These are phyloP conservation scores for Capronia coronata DNA, from an alignment of 2,329 filamentous ascomycete species.

Conservation along the genomic window DNA sequence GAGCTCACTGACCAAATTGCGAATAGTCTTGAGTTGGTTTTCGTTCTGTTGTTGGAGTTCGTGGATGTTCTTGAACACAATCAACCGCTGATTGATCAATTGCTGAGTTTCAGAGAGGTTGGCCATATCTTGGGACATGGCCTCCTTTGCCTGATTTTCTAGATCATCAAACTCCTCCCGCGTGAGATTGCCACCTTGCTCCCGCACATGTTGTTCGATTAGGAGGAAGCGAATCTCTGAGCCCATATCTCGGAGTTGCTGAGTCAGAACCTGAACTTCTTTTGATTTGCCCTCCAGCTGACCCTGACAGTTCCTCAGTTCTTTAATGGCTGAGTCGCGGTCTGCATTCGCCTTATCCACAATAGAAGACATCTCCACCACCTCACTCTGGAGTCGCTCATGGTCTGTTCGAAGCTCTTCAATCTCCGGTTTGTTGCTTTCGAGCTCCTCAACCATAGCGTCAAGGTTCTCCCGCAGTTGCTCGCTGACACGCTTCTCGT, in stretches of 20 bases:
- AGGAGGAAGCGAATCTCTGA: constrained; percentile 85
- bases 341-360: constrained; percentile 76
- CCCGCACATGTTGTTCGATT: constrained; percentile 74
- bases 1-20: constrained; percentile 79
- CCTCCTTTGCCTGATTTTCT: constrained; percentile 43
- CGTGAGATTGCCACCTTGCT: constrained; percentile 73
- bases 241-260: constrained; percentile 82
- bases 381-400: constrained; percentile 69
- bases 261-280: constrained; percentile 72
- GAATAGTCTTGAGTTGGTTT: constrained; percentile 72
- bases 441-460: constrained; percentile 75
- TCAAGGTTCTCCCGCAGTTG: constrained; percentile 72
- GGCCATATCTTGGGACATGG: constrained; percentile 65
- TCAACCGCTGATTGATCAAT: constrained; percentile 83
- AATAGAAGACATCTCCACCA: constrained; percentile 75
- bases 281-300: constrained; percentile 55
- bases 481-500: constrained; percentile 66
- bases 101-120: constrained; percentile 78
- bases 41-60: constrained; percentile 85
- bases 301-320: constrained; percentile 70
- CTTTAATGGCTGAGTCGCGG: constrained; percentile 70
- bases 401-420: constrained; percentile 78
- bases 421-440: constrained; percentile 79
- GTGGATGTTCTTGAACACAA: constrained; percentile 76
- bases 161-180: constrained; percentile 69